Conservation (phyloP, 2,329 filamentous ascomycete genomes). For the Microdochium trichocladiopsis region DNA sequence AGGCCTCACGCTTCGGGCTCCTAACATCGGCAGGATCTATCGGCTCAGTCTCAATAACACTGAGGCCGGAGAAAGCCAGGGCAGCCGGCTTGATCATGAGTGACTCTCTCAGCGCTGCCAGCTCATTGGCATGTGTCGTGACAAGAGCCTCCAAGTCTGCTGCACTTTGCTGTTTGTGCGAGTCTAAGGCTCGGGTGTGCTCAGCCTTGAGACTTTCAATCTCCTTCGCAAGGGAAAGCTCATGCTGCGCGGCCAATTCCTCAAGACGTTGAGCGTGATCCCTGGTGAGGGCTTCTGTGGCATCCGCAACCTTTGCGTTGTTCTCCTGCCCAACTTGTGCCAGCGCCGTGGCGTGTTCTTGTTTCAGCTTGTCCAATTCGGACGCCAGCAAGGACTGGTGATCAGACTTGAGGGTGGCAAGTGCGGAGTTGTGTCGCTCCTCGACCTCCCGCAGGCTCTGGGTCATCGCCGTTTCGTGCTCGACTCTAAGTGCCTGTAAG, state of each 20-base stretch:
- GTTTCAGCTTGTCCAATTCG: constrained; percentile 9
- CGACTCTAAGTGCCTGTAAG: neutral
- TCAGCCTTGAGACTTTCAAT: neutral
- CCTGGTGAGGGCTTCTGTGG: neutral
- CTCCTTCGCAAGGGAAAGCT: constrained; percentile 8
- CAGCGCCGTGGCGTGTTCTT: constrained; percentile 10
- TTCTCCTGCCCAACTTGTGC: constrained; percentile 10
- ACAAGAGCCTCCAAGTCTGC: constrained; percentile 1
- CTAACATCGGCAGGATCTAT: constrained; percentile 27
- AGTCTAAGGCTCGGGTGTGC: constrained; percentile 6
- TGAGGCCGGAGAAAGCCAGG: constrained; percentile 35
- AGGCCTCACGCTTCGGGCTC: constrained; percentile 46
- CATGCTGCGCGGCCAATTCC: constrained; percentile 6
- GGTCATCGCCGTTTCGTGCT: constrained; percentile 2
- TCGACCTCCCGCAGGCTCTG: constrained; percentile 9
- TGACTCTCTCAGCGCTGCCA: constrained; percentile 18
- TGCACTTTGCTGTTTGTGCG: constrained; percentile 7
- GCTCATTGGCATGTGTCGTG: constrained; percentile 8
- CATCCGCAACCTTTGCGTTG: constrained; percentile 5
- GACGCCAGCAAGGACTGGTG: constrained; percentile 6
- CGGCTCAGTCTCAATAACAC: constrained; percentile 38
- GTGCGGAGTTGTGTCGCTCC: constrained; percentile 6
- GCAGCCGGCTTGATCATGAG: constrained; percentile 15
- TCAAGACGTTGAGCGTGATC: constrained; percentile 6
- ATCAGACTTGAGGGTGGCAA: constrained; percentile 9